Base-by-base conservation (phyloP, 2,329 filamentous ascomycete genomes). In the Ilyonectria robusta region DNA sequence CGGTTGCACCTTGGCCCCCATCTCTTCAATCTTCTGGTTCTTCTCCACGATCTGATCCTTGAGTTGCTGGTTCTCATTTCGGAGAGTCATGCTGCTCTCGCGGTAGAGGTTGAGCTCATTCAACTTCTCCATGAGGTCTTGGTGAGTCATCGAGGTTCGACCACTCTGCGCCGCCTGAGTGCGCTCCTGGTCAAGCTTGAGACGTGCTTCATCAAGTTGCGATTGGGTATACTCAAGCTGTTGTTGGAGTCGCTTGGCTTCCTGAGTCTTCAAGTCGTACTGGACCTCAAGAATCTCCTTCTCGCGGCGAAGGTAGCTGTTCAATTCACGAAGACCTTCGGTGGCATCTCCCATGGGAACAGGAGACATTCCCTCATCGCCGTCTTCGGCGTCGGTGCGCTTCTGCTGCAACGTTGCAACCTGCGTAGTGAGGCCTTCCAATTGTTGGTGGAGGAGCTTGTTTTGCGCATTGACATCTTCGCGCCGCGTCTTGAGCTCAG, bases 231-330 rank as follows among this genome's bases (percentile, higher is more conserved):
- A 95, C 57, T 97, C 92, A 26, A 98, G 87, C 77, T 98, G 94
- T 75, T 98, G 94, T 76, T 95, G 93, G 47, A 98, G 82, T 60
- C 96, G 91, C 81, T 97, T 97, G 60, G 90, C 87, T 81, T 99
- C 96, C 75, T 97, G 94, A 0, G 91, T 87, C 75, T 95, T 95
- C 50, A 98, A 86, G 73, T 98, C 95, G 75, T 94, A 93, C 77
- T 98, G 95, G n/a, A 98, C 94, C 74, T 99, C 95, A 9, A 98
- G 88, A 71, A 99, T 98, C 78, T 98, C 96, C 84, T 98, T 99
- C 82, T 99, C 97, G 47, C 94, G 92, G 51, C 95, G 92, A 68
- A 99, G 85, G 79, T 96, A 99, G 68, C 89, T 92, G 81, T 97
- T 97, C 63, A 99, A 89, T 76, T 98, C 95, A 68, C 96, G 93